Evolutionary conservation across 176 grass and related monocot genomes (phyloP), one percentile per base, ranked within the genome.

Genomic region (Bromus sterilis): DNA sequence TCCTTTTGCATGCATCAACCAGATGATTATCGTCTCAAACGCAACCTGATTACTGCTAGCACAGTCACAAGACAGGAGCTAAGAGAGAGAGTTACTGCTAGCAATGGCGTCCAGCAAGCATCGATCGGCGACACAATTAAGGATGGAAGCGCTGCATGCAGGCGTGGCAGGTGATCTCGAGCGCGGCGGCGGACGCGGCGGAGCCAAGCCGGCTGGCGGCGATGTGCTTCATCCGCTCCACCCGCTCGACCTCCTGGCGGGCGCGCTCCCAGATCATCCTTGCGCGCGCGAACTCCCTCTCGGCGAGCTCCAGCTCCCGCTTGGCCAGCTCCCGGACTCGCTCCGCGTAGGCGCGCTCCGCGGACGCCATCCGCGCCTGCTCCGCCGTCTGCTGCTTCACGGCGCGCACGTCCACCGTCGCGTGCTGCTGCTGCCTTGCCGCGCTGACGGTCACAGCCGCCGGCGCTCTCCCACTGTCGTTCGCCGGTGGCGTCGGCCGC

Each of bases 141-240:
- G 93, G 91, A 26, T 88, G 86, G 85, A 99, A 96, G 71, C 87
- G 77, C 85, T 96, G 97, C 87, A 88, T 91, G 77, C 97, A 99
- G 89, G 93, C 79, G 59, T 93, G 89, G 86, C 97, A 99, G 80
- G 97, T 94, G 91, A 99, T 99, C 91, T 96, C 97, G 36, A 95
- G 76, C 78, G 86, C 88, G 33, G 97, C 72, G 9, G 89, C 61
- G 41, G 87, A 84, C 26, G 87, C 88, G 56, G 94, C 74, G 21
- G 89, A 51, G 42, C 80, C 85, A 48, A 92, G 89, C 56, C 91
- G 86, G 24, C 91, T 51, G 2, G 90, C 86, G 29, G 86, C 86
- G 67, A 95, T 89, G 74, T 93, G 91, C 86, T 99, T 99, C 91
- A 99, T 93, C 73, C 93, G 90, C 85, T 99, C 97, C 51, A 96